Evolutionary conservation across 345 rosid species (phyloP), one percentile per base, ranked within the genome.

Genomic region (Trapa incisa): DNA sequence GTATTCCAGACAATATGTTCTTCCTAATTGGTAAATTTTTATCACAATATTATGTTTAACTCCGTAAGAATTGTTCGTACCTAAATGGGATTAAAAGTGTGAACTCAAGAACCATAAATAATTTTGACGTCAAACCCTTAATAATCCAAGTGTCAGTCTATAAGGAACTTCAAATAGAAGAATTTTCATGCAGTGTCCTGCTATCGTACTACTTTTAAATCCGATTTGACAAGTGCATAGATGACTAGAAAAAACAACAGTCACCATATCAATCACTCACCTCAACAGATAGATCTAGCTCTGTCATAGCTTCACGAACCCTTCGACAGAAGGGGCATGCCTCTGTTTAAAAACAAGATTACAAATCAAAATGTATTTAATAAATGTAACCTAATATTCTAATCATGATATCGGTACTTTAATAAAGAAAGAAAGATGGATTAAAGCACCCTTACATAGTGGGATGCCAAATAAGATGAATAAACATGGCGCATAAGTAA

Each of bases 311-410:
- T 74, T 90, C 97, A 33, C 95, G 79, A 73, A 83, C 90, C 75
- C 95, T 86, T 71, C 97, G 77, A 67, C 97, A 90, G 75, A 90
- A 88, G 68, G 97, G 95, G 75, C 89, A 90, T 63, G 92, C 92
- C 82, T 90, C 95, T 88, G 83, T 80, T 62, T 37, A 73, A 77
- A 72, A 63, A 48, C 36, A 63, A 62, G 47, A 70, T 61, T 16
- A 38, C 45, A 64, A 36, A 70, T 43, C 35, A 60, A 14, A 7
- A 66, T 9, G 41, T 11, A 48, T 54, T 54, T 54, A 50, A 11
- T 45, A 45, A 7, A 45, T 50, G n/a, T 50, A 17, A 50, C 6
- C 56, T 50, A 17, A 50, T 50, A 15, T 50, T n/a, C 56, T 50
- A 50, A 16, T 15, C 22, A 16, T 50, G 56, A 33, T 17, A 6